Conservation (phyloP, 2,329 filamentous ascomycete species). For the Neobulgaria alba region DNA sequence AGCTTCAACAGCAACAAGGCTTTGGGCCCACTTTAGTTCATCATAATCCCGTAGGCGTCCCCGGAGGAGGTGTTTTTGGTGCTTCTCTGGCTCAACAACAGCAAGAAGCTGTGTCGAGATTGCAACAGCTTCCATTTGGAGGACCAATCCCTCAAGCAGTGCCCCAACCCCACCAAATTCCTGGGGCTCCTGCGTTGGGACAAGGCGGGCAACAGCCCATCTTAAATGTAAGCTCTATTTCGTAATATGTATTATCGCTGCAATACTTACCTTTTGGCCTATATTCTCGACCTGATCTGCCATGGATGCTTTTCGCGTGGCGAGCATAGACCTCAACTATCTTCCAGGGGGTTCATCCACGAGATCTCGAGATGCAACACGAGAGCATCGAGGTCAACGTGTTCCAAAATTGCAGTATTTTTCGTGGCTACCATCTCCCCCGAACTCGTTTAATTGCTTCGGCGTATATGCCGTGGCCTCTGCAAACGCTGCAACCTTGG, state of each 20-base stretch:
- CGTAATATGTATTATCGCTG: too few species aligned
- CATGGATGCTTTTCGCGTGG: too few species aligned
- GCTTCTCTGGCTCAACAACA: conserved; percentile 21
- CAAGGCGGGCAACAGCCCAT: conserved; percentile 75
- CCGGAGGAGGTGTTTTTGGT: conserved; percentile 51
- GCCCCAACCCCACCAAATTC: conserved; percentile 24
- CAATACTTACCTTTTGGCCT: too few species aligned
- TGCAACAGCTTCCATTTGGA: conserved; percentile 56
- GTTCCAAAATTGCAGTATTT: too few species aligned
- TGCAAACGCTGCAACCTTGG: conserved; percentile 9
- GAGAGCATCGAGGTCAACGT: too few species aligned
- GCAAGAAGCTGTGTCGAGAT: conserved; percentile 41
- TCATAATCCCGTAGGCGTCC: conserved; percentile 45
- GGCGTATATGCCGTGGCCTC: too few species aligned
- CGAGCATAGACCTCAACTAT: too few species aligned
- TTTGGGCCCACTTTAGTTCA: conserved; percentile 39
- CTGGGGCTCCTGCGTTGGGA: conserved; percentile 44
- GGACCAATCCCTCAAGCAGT: conserved; percentile 28
- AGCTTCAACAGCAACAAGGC: conserved; percentile 47
- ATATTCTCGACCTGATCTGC: too few species aligned
- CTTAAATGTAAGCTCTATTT: conserved; percentile 55
- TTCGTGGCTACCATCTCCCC: too few species aligned
- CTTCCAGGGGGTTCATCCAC: too few species aligned
- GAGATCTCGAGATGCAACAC: too few species aligned
- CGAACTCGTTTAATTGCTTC: too few species aligned